Evolutionary conservation across 306 rosid species (phyloP), one percentile per base, ranked within the genome.

Genomic region (Datisca glomerata): DNA sequence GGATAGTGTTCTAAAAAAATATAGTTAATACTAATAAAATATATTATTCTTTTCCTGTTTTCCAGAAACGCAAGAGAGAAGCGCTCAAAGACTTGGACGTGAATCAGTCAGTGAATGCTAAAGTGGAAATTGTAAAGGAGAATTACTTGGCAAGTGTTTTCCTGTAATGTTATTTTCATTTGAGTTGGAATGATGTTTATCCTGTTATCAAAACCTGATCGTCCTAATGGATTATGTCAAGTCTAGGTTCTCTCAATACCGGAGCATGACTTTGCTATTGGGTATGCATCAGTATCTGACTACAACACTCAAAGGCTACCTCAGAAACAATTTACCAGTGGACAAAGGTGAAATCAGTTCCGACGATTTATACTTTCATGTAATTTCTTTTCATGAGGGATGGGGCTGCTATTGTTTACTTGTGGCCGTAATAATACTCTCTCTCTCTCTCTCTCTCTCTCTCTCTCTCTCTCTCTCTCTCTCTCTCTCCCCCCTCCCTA

Each of bases 91-190:
- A 53, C 64, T 59, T 84, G 65, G 79, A 57, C 60, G 44, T 78
- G 55, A 66, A 80, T 59, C 86, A 84, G 73, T 66, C 61, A 2
- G 95, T 84, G 34, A 76, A 77, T 55, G 81, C 91, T 32, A 56
- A 65, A 8, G 93, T 89, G 45, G 95, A 89, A 77, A 59, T 78
- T 51, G 86, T 74, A 55, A 89, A 80, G 66, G 93, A 89, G 47
- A 72, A 70, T 67, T 89, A 89, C 75, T 45, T 84, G 93, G 97
- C 57, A 74, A 74, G 97, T 76, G 34, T 49, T 43, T 35, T 52
- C 7, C 12, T 64, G 9, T 36, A 44, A 63, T 22, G 41, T 14
- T 45, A 58, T 55, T 17, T 60, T 33, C 21, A 34, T 15, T 48
- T 18, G 39, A 37, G 13, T 4, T 25, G 18, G 51, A 50, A 43